A percentile compares a stretch with the other conserved stretches of the same genome.
phyloP scores from a whole-genome alignment of 2,329 filamentous ascomycete genomes.

The Fusarium duplospermum region DNA sequence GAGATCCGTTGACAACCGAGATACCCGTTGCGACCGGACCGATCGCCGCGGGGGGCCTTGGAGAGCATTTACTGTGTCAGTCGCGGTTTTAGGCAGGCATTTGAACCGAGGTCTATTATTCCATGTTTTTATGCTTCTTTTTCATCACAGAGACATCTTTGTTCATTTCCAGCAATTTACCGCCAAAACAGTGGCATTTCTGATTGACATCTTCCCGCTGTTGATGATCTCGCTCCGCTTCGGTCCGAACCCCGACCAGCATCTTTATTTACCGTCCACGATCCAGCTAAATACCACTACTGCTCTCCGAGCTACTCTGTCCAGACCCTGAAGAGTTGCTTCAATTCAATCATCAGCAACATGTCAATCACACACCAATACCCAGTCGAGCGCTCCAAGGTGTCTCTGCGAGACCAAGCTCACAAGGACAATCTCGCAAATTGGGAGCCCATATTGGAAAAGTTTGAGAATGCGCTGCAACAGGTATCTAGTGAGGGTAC shows the following conservation, averaged over 20 bases:
- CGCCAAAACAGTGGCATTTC: background rate
- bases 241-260: background rate
- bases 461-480: background rate
- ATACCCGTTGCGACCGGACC: background rate
- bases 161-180: background rate
- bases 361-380: background rate
- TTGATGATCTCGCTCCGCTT: background rate
- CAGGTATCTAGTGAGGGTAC: background rate
- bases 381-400: constrained; percentile 4
- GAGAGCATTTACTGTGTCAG: background rate
- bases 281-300: too few species aligned
- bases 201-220: background rate
- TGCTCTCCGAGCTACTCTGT: background rate
- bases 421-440: background rate
- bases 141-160: background rate
- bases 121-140: background rate
- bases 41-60: background rate
- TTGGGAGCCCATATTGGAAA: background rate
- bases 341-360: background rate
- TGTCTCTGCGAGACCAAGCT: background rate
- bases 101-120: background rate
- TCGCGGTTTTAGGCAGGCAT: background rate
- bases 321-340: background rate
- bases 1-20: background rate
- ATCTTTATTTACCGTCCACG: background rate